Evolutionary conservation across 805 yeast genomes (phyloP), one percentile per base, ranked within the genome.

Genomic region (Brettanomyces naardenensis): DNA sequence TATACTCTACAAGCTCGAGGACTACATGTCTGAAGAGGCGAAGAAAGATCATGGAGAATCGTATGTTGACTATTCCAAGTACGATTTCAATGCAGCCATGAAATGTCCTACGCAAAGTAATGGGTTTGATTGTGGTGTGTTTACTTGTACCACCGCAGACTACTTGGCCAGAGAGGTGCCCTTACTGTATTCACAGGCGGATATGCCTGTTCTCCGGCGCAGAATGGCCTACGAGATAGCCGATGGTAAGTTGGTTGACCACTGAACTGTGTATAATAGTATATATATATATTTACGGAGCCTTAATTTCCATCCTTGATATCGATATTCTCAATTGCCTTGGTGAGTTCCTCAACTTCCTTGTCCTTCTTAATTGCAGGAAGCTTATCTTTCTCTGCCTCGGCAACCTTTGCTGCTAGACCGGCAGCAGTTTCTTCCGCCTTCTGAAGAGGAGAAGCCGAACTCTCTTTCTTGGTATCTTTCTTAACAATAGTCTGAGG

Each of bases 61-160:
- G 41, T 62, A 56, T 10, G 43, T 43, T n/a, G 50, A 61, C 36
- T 61, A 48, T 34, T 40, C 46, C n/a, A 37, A 33, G 2, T 62
- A 55, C 36, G 51, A 47, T 22, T 42, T 46, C 19, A 40, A 45
- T 21, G 53, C 44, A 15, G 35, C 51, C 15, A 47, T 53, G 39
- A 49, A 48, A 28, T 42, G 89, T 31, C 97, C 98, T 1, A 85
- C 80, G 47, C 98, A 92, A 55, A 65, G 69, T 20, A 92, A 92
- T 53, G 97, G 97, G 0, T 85, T 56, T 47, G 98, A 92, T 58
- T 92, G 98, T 64, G 98, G 98, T 6, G 95, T 90, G 2, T 92
- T 89, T 53, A 73, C 94, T 3, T 82, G 97, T 57, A 75, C 88
- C 39, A 80, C 78, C 33, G 85, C 84, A 1, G 71, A 76, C 34